These are phyloP conservation scores for Zasmidium citrigriseum DNA, from an alignment of 2,329 filamentous ascomycete species.

Conservation along the genomic window DNA sequence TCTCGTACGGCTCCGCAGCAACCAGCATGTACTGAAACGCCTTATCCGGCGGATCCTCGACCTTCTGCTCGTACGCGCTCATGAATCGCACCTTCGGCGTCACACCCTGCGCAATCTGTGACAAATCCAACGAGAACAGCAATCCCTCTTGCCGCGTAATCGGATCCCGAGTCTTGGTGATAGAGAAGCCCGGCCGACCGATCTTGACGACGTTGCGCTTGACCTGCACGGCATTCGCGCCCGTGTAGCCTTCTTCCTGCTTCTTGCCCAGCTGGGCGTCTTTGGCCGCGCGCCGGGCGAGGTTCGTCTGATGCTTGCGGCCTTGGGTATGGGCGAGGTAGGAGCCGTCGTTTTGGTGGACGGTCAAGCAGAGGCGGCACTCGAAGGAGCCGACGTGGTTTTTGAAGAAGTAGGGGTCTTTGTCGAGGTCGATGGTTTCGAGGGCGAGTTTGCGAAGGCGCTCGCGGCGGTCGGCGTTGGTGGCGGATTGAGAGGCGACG, in stretches of 20 bases:
- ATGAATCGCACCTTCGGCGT: constrained; percentile 90
- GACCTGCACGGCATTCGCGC: constrained; percentile 70
- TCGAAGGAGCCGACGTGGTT: constrained; percentile 99
- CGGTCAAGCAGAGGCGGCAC: constrained; percentile 92
- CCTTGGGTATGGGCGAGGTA: constrained; percentile 99
- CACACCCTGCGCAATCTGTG: constrained; percentile 77
- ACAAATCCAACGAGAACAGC: constrained; percentile 95
- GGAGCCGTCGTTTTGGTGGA: constrained; percentile 98
- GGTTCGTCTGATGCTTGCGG: constrained; percentile 97
- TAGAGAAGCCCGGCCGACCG: constrained; percentile 93
- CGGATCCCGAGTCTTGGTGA: constrained; percentile 91
- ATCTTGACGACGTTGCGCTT: constrained; percentile 90
- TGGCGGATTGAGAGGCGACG: constrained; percentile 88
- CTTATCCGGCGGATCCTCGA: constrained; percentile 89
- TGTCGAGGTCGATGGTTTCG: constrained; percentile 98
- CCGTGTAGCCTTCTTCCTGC: constrained; percentile 60
- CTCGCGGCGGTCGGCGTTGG: constrained; percentile 95
- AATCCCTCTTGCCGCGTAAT: constrained; percentile 85
- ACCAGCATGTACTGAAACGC: constrained; percentile 93
- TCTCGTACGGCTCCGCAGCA: constrained; percentile 97
- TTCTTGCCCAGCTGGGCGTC: constrained; percentile 87
- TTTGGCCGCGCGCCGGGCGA: constrained; percentile 90
- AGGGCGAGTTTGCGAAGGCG: constrained; percentile 96
- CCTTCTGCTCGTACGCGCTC: constrained; percentile 94
- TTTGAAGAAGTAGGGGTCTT: constrained; percentile 99